These are phyloP conservation scores for Castanea sativa DNA, from an alignment of 306 rosid species.

Conservation along the genomic window DNA sequence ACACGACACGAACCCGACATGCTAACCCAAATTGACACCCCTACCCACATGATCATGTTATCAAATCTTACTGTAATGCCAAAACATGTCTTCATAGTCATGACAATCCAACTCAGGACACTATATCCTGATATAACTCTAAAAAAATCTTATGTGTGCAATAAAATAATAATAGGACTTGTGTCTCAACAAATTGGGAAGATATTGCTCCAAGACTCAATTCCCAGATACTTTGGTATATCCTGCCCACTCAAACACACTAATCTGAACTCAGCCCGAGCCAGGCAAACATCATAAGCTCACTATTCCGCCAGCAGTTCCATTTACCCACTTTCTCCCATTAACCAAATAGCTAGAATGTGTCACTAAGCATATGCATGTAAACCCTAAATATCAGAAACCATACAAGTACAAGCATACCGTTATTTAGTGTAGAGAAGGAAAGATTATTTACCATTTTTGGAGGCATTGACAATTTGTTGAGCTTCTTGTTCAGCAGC, in stretches of 20 bases:
- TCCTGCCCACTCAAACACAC: neutral
- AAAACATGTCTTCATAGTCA: neutral
- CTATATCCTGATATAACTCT: neutral
- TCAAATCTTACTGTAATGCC: neutral
- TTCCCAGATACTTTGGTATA: no score
- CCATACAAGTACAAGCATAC: neutral
- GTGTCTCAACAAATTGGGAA: neutral
- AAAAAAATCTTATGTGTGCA: neutral
- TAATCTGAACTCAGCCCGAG: neutral
- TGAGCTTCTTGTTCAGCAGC: conserved; percentile 97
- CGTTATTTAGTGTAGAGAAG: neutral
- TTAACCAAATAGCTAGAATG: neutral
- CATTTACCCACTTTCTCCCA: neutral
- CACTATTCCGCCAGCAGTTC: neutral
- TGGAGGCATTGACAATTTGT: conserved; percentile 84
- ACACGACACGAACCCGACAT: no score
- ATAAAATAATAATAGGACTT: neutral
- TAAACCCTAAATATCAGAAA: neutral
- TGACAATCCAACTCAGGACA: neutral
- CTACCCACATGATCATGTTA: neutral
- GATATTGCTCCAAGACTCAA: neutral
- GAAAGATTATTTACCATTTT: conserved; percentile 51
- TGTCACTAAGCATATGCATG: no score
- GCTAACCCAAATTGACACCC: no score
- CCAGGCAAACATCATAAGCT: neutral